These are phyloP conservation scores for Kwoniella mangroviensis DNA, from an alignment of 768 basidiomycete species.

Conservation along the genomic window DNA sequence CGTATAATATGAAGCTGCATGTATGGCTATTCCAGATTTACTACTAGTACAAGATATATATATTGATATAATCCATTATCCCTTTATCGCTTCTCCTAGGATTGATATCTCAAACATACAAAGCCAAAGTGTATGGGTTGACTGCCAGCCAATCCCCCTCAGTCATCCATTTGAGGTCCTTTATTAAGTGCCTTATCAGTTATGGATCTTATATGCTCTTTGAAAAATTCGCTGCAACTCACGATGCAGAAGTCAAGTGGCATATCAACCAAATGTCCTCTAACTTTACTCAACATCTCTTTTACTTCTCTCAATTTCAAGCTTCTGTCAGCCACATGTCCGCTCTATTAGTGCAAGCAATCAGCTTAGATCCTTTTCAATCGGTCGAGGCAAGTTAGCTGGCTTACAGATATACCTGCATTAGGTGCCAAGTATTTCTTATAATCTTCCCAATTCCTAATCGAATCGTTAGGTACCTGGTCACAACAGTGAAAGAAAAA, in stretches of 20 bases:
- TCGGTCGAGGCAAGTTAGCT: background rate
- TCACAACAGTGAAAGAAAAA: background rate
- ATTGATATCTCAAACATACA: conserved; percentile 28
- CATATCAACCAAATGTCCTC: conserved; percentile 60
- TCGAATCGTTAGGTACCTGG: conserved; percentile 72
- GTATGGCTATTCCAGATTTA: background rate
- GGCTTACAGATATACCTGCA: conserved; percentile 59
- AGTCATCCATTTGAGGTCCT: conserved; percentile 47
- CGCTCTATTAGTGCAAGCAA: conserved; percentile 63
- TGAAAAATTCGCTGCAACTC: conserved; percentile 17
- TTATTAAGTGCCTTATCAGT: background rate
- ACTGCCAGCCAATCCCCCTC: conserved; percentile 43
- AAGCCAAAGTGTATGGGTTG: conserved; percentile 34
- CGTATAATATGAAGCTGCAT: background rate
- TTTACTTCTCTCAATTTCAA: conserved; percentile 74
- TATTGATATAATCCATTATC: background rate
- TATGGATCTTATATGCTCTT: background rate
- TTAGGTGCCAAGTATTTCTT: conserved; percentile 60
- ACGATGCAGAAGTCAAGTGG: conserved; percentile 57
- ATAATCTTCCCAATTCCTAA: conserved; percentile 77
- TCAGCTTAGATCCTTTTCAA: conserved; percentile 59
- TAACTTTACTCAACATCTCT: conserved; percentile 68
- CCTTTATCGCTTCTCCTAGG: no score
- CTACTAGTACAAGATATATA: background rate
- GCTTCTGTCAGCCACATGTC: conserved; percentile 73